Conservation (phyloP, 306 rosid species). For the Aeschynomene evenia region DNA sequence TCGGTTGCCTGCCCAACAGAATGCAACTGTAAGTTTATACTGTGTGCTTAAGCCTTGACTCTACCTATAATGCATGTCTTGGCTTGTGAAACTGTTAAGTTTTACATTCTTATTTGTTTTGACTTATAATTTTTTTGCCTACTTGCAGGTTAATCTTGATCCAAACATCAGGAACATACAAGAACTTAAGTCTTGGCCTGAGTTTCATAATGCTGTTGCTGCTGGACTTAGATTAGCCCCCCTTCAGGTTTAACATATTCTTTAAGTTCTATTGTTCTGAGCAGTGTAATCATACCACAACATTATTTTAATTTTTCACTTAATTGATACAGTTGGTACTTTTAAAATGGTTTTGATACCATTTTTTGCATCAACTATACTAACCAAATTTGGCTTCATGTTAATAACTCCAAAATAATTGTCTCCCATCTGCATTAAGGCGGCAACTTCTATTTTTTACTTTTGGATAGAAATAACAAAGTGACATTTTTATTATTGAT, state of each 20-base stretch:
- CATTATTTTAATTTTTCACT: too few species aligned
- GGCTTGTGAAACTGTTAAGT: slow-evolving; percentile 7
- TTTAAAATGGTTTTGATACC: too few species aligned
- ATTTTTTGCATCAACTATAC: too few species aligned
- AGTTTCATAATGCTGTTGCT: slow-evolving; percentile 96
- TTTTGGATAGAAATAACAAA: too few species aligned
- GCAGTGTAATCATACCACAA: too few species aligned
- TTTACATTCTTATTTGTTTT: slow-evolving; percentile 10
- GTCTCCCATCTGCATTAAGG: background rate
- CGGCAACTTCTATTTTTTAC: background rate
- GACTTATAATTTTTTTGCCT: slow-evolving; percentile 15
- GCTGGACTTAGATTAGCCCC: slow-evolving; percentile 97
- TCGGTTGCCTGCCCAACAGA: slow-evolving; percentile 95
- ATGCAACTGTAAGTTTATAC: slow-evolving; percentile 81
- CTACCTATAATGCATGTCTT: slow-evolving; percentile 11
- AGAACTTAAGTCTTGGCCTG: slow-evolving; percentile 95
- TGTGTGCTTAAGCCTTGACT: slow-evolving; percentile 13
- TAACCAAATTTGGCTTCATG: too few species aligned
- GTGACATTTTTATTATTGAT: background rate
- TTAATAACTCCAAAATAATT: too few species aligned
- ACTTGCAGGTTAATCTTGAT: slow-evolving; percentile 81
- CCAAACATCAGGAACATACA: slow-evolving; percentile 80
- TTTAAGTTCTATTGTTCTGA: too few species aligned
- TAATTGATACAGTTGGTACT: too few species aligned
- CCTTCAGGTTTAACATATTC: slow-evolving; percentile 64